These are phyloP conservation scores for Ustilago hordei DNA, from an alignment of 1,284 basidiomycete genomes.

Conservation along the genomic window DNA sequence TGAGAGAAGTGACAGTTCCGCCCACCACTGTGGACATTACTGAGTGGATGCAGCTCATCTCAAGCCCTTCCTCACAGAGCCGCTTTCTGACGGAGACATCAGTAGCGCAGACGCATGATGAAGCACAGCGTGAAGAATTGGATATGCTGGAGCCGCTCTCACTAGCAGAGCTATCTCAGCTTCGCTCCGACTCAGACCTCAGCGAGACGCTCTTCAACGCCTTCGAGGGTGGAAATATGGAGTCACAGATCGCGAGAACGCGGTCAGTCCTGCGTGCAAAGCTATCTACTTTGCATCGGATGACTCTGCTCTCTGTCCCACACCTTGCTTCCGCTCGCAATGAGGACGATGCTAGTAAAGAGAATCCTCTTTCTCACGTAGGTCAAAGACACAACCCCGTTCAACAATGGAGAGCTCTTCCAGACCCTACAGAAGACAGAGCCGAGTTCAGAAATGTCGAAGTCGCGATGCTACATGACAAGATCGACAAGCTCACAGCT, in stretches of 20 bases:
- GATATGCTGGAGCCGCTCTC: not conserved
- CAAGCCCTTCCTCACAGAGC: not conserved
- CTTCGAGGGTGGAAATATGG: not conserved
- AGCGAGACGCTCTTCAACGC: not conserved
- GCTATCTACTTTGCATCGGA: slow-evolving; percentile 21
- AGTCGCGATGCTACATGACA: slow-evolving; percentile 12
- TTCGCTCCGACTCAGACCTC: not conserved
- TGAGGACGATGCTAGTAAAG: not conserved
- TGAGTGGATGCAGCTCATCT: slow-evolving; percentile 32
- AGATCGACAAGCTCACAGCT: slow-evolving; percentile 13
- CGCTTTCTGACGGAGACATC: not conserved
- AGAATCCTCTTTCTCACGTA: not conserved
- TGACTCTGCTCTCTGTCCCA: slow-evolving; percentile 20
- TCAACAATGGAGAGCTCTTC: too few species aligned
- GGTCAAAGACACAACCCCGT: too few species aligned
- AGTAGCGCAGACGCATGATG: not conserved
- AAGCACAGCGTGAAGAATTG: not conserved
- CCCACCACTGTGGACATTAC: slow-evolving; percentile 18
- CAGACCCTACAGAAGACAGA: not conserved
- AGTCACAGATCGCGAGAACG: not conserved
- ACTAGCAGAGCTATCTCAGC: not conserved
- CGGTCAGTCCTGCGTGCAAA: slow-evolving; percentile 4
- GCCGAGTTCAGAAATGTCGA: not conserved
- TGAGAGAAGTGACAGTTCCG: not conserved
- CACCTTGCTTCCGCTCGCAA: not conserved